Evolutionary conservation across 208 protist species (phyloP).

Genomic region (Trypanosoma caninum): DNA sequence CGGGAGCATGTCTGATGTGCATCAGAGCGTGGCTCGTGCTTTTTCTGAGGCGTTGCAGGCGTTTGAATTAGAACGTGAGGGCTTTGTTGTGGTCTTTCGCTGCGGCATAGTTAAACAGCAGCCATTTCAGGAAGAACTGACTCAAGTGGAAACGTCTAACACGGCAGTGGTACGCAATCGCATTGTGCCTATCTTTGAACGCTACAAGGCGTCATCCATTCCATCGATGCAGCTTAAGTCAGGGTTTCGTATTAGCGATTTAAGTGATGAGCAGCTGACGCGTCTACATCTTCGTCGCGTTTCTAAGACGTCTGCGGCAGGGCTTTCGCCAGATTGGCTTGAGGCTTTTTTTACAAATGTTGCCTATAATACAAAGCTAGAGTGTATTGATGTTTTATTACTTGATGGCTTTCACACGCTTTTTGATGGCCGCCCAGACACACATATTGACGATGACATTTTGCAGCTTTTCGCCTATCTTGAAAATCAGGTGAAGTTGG

Average conservation of each 20-base stretch:
- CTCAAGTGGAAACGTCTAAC: slow-evolving; percentile 71
- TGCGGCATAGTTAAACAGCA: slow-evolving; percentile 77
- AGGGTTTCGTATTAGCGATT: slow-evolving; percentile 78
- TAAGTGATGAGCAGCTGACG: slow-evolving; percentile 69
- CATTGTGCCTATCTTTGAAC: slow-evolving; percentile 84
- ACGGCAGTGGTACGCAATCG: slow-evolving; percentile 70
- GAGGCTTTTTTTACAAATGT: slow-evolving; percentile 88
- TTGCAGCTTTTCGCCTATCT: slow-evolving; percentile 80
- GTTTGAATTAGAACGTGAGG: slow-evolving; percentile 86
- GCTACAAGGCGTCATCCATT: slow-evolving; percentile 81
- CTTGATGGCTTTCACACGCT: slow-evolving; percentile 83
- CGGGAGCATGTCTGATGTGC: slow-evolving; percentile 67
- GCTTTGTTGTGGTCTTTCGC: slow-evolving; percentile 76
- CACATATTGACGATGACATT: slow-evolving; percentile 77
- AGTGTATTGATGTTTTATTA: slow-evolving; percentile 78
- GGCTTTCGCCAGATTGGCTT: slow-evolving; percentile 81
- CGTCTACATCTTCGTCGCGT: slow-evolving; percentile 74
- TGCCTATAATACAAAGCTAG: slow-evolving; percentile 78
- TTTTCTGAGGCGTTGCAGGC: slow-evolving; percentile 78
- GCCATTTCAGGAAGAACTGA: slow-evolving; percentile 78
- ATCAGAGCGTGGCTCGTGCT: slow-evolving; percentile 71
- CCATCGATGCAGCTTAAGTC: slow-evolving; percentile 81
- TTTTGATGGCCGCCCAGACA: slow-evolving; percentile 69
- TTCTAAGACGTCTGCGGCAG: slow-evolving; percentile 47
- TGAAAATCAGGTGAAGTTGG: slow-evolving; percentile 71